phyloP scores from a whole-genome alignment of 1,284 basidiomycete genomes.

The Trametes hirsuta region DNA sequence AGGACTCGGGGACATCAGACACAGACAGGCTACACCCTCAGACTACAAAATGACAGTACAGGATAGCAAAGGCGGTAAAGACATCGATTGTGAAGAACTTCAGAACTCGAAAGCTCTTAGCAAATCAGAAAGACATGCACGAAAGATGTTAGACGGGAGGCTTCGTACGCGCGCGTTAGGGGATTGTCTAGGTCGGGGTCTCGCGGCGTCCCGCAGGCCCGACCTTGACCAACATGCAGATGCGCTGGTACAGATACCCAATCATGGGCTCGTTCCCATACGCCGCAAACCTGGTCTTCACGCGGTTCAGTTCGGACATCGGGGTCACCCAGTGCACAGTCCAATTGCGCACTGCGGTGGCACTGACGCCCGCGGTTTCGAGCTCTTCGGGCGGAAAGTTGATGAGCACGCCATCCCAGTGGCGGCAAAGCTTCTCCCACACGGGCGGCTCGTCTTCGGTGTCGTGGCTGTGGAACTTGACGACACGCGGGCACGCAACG shows the following conservation, averaged over 20 bases:
- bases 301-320: conserved; percentile 2
- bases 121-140: too few species aligned
- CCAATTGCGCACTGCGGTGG: not conserved
- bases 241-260: conserved; percentile 14
- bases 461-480: conserved; percentile 13
- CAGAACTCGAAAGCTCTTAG: too few species aligned
- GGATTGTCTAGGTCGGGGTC: too few species aligned
- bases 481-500: conserved; percentile 19
- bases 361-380: not conserved
- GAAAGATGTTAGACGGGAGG: too few species aligned
- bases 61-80: too few species aligned
- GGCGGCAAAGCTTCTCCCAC: conserved; percentile 19
- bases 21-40: too few species aligned
- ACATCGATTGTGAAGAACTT: too few species aligned
- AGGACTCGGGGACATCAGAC: too few species aligned
- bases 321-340: conserved; percentile 17
- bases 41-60: too few species aligned
- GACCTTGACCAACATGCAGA: conserved; percentile 15
- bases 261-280: conserved; percentile 21
- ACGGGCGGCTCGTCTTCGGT: conserved; percentile 11
- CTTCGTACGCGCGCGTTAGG: too few species aligned
- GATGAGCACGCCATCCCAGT: conserved; percentile 14
- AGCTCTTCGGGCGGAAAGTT: conserved; percentile 5
- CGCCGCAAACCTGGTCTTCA: conserved; percentile 14
- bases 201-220: conserved; percentile 6